A percentile compares a stretch with the other conserved stretches of the same genome.
Evolutionary conservation across 768 basidiomycete species (phyloP).

Genomic region (Serendipita vermifera): DNA sequence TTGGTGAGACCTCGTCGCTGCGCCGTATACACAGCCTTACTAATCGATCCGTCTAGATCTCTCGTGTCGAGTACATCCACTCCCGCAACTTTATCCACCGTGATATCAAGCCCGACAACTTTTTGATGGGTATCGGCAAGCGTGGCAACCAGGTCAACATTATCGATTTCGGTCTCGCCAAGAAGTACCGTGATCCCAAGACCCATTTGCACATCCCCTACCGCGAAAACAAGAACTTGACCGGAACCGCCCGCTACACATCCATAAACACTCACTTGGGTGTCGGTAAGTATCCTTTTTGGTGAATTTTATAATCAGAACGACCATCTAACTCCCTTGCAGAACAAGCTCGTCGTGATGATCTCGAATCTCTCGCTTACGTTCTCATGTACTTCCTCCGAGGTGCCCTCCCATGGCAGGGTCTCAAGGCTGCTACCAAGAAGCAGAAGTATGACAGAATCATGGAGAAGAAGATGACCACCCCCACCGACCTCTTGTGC

Average conservation of each 20-base stretch:
- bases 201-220: constrained; percentile 99
- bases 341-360: constrained; percentile 95
- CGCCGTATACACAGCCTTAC: not conserved
- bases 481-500: constrained; percentile 89
- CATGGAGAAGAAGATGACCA: constrained; percentile 99
- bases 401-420: constrained; percentile 96
- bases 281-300: constrained; percentile 31
- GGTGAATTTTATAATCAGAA: not conserved
- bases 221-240: constrained; percentile 99
- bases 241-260: constrained; percentile 96
- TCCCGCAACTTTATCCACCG: constrained; percentile 89
- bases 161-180: constrained; percentile 91
- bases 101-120: constrained; percentile 98
- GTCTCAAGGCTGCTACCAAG: constrained; percentile 99
- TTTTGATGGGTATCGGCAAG: constrained; percentile 97
- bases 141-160: constrained; percentile 99
- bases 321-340: not conserved
- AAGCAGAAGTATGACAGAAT: constrained; percentile 99
- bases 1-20: constrained; percentile 43
- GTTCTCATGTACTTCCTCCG: constrained; percentile 99
- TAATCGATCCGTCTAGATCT: constrained; percentile 43
- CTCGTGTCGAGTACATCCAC: constrained; percentile 94
- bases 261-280: constrained; percentile 99
- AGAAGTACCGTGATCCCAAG: constrained; percentile 99
- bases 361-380: constrained; percentile 95